Base-by-base conservation (phyloP, 306 rosid species). In the Cucurbita maxima region DNA sequence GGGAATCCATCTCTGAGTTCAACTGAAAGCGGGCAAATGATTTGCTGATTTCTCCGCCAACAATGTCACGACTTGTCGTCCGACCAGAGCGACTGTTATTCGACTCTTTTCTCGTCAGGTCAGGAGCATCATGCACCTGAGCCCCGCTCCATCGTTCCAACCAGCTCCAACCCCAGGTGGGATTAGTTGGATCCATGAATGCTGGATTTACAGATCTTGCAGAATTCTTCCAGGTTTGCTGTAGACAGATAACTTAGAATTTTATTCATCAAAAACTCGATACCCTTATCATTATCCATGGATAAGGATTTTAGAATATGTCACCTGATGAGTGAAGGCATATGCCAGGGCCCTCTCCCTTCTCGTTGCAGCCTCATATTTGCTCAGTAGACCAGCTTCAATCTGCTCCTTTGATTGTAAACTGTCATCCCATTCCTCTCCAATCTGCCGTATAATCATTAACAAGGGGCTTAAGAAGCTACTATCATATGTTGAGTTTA, bases 151-250 rank as follows among this genome's bases (percentile, higher is more conserved):
- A 95, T 76, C 99, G 83, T 77, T 95, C 99, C 72, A 89, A 82
- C 99, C 99, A 95, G 85, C 97, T 91, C 99, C 99, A 95, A 5
- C 99, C 99, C 99, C 99, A 95, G 43, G 86, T 72, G 53, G 99
- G 99, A 81, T 91, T 91, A 62, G 88, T 86, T 80, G 96, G 96
- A 84, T 95, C 99, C 92, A 87, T 89, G 85, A 95, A 95, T 88
- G 90, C 82, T 50, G 99, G 97, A 79, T 87, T 91, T 61, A 86
- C 51, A 76, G 90, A 87, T 78, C 80, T 86, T 5, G 91, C 76
- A 30, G 92, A 76, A 72, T 84, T 89, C 90, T 91, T 95, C 90
- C 83, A 78, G 73, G 81, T 86, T 95, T 89, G 87, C 99, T 95
- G 90, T 74, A 57, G 58, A 52, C 59, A 66, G 41, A 37, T 60